A percentile compares a stretch with the other conserved stretches of the same genome.
Conservation (phyloP, 108 stramenopile genomes). For the Fragilaria crotonensis region DNA sequence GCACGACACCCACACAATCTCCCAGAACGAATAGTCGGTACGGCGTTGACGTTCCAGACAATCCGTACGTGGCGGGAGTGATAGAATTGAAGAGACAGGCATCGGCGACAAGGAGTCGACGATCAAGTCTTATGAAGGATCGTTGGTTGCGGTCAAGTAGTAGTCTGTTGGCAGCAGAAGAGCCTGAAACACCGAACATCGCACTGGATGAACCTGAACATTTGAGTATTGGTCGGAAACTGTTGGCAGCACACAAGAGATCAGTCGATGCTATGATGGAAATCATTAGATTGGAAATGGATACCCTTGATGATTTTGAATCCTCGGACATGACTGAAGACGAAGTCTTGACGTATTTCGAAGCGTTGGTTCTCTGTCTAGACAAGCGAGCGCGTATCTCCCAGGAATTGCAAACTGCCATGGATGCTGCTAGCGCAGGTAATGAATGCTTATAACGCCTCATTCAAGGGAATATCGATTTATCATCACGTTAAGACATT, state of each 20-base stretch:
- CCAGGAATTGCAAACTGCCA: conserved; percentile 41
- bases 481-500: too few relatives aligned
- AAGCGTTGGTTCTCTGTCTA: conserved; percentile 60
- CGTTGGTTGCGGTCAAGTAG: conserved; percentile 14
- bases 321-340: conserved; percentile 39
- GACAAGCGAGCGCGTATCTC: conserved; percentile 45
- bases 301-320: conserved; percentile 66
- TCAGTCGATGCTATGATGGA: conserved; percentile 69
- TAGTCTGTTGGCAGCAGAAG: neutral
- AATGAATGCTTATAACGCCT: neutral
- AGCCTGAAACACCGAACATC: neutral
- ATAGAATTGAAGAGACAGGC: conserved; percentile 25
- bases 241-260: conserved; percentile 55
- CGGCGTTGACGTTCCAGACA: conserved; percentile 9
- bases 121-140: conserved; percentile 30
- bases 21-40: neutral
- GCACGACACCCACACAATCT: neutral
- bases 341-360: conserved; percentile 80
- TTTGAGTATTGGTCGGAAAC: conserved; percentile 39
- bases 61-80: conserved; percentile 29
- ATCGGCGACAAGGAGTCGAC: conserved; percentile 19
- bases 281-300: conserved; percentile 67
- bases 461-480: neutral
- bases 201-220: conserved; percentile 20
- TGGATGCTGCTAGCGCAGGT: conserved; percentile 33